Evolutionary conservation across 177 flowering plant species (phyloP).

Genomic region (Tripterygium wilfordii): DNA sequence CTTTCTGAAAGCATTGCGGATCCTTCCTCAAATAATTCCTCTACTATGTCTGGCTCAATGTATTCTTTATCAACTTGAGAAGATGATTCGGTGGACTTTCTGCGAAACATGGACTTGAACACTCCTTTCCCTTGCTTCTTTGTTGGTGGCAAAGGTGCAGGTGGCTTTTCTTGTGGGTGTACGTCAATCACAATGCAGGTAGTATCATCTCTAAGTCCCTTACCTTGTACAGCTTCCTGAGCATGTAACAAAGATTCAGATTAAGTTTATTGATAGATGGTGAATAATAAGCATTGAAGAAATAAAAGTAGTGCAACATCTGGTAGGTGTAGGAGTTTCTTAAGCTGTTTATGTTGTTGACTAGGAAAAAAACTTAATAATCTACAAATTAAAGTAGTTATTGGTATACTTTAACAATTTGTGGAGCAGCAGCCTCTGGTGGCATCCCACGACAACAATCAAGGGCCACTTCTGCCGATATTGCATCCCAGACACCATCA

Average conservation of each 20-base stretch:
- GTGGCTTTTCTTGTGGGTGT: constrained; percentile 59
- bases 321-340: not conserved
- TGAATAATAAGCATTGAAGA: too few species aligned
- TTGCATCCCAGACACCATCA: constrained; percentile 98
- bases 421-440: constrained; percentile 77
- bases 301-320: too few species aligned
- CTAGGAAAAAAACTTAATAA: not conserved
- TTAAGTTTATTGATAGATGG: too few species aligned
- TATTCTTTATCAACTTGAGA: constrained; percentile 55
- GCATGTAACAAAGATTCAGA: constrained; percentile 11
- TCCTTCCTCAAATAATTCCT: constrained; percentile 91
- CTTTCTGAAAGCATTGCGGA: constrained; percentile 96
- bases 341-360: too few species aligned
- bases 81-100: constrained; percentile 56
- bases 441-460: constrained; percentile 82
- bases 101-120: constrained; percentile 80
- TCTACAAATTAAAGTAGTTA: not conserved
- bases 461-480: constrained; percentile 60
- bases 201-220: constrained; percentile 96
- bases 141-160: constrained; percentile 54
- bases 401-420: constrained; percentile 64
- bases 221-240: constrained; percentile 75
- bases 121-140: constrained; percentile 82
- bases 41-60: constrained; percentile 71
- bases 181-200: constrained; percentile 94